Evolutionary conservation across 176 grass and related monocot genomes (phyloP).

Genomic region (sorghum (Sorghum bicolor)): DNA sequence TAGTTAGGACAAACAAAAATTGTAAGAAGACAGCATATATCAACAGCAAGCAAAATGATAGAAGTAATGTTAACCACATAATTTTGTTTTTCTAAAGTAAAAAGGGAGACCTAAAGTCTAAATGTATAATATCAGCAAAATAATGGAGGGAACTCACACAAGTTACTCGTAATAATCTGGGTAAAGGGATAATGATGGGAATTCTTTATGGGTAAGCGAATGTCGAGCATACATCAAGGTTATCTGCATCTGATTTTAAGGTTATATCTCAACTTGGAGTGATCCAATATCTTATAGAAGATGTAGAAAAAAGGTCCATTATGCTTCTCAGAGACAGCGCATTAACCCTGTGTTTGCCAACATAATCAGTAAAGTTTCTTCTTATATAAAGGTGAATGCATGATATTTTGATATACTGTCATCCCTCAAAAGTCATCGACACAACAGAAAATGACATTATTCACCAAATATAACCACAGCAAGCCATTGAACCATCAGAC

Average conservation of each 20-base stretch:
- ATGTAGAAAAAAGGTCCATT: not conserved
- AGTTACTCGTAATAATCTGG: not conserved
- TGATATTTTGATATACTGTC: not conserved
- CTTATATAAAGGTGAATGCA: not conserved
- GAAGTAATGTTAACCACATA: not conserved
- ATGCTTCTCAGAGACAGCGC: not conserved
- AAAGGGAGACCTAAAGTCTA: not conserved
- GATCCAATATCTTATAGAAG: not conserved
- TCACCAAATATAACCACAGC: not conserved
- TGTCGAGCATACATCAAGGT: not conserved
- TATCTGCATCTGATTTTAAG: not conserved
- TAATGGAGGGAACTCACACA: not conserved
- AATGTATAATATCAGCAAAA: not conserved
- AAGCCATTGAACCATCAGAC: not conserved
- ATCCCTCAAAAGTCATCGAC: not conserved
- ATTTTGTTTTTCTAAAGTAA: not conserved
- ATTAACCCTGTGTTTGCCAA: not conserved
- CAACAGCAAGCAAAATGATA: not conserved
- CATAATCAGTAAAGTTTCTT: not conserved
- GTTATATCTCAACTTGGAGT: not conserved
- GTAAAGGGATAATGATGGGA: not conserved
- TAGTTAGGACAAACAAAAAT: not conserved
- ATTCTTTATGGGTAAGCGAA: not conserved
- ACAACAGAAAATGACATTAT: not conserved
- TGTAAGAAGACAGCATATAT: not conserved